phyloP scores from a whole-genome alignment of 2,329 filamentous ascomycete genomes.

The Botrytis medusae region DNA sequence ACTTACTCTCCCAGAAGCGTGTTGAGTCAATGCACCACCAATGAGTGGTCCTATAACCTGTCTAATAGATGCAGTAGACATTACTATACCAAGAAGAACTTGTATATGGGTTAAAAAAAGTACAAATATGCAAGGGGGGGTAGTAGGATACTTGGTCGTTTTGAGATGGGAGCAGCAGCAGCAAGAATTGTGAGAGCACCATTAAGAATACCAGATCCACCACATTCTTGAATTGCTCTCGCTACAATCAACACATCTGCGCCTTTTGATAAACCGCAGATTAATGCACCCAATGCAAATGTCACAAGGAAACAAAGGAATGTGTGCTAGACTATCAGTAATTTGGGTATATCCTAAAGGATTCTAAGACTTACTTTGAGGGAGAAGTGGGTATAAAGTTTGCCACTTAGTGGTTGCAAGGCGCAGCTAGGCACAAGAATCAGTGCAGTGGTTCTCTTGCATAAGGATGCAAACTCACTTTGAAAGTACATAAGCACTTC shows the following conservation, averaged over 20 bases:
- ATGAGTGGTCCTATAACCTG: neutral
- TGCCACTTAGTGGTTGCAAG: neutral
- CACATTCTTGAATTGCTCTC: neutral
- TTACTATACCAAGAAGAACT: neutral
- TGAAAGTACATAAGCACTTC: conserved; percentile 3
- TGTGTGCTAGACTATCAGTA: neutral
- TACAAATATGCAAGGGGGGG: too few species aligned
- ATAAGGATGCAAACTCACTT: neutral
- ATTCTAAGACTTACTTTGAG: neutral
- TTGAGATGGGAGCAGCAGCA: neutral
- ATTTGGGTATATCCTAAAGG: neutral
- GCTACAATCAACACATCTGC: neutral
- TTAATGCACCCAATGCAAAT: neutral
- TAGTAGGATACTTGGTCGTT: neutral
- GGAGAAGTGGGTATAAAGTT: neutral
- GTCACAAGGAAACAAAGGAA: neutral
- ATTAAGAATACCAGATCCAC: neutral
- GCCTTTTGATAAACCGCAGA: neutral
- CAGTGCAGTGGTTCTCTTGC: neutral
- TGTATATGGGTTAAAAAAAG: rapidly evolving
- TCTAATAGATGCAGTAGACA: neutral
- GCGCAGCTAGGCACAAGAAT: neutral
- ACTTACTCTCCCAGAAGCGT: neutral
- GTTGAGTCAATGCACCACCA: neutral
- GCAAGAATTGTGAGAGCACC: neutral